Base-by-base conservation (phyloP, 139 green algal genomes). In the Nannochloris sp. region DNA sequence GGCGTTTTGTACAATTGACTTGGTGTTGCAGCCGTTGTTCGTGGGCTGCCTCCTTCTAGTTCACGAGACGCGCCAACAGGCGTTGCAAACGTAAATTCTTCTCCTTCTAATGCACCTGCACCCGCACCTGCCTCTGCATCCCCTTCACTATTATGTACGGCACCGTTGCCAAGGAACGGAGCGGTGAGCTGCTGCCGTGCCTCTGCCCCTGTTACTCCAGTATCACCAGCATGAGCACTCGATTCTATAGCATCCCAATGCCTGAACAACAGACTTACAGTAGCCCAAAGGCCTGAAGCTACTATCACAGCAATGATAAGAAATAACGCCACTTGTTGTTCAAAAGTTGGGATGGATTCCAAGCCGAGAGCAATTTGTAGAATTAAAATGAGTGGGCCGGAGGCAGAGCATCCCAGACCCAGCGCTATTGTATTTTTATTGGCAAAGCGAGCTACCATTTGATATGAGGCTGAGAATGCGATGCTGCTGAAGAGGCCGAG, bases 391-490 rank as follows among this genome's bases (percentile, higher is more conserved):
- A 92, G 64, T 0, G 82, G 73, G 12, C 84, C 84, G 8, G 35
- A 56, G 6, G 62, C 70, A 0, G 62, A 58, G 62, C 62, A 67
- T 36, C 83, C 81, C 25, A 93, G 72, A 2, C 78, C 81, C 54
- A 85, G 59, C 3, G 75, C 68, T n/a, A 93, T 90, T 27, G 83
- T 86, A 58, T 90, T 89, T 25, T 87, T 87, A 61, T 83, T 84
- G 32, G 75, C 67, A 59, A 80, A 81, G n/a, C 77, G 63, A 0
- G 72, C 39, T 29, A 90, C 85, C 60, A 91, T 68, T 70, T 93
- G 87, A 71, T 93, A 93, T 47, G 65, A 64, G 10, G 85, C 83
- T 51, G 71, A 85, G 74, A 92, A 92, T 24, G 87, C 83, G 6
- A 93, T 67, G 32, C 80, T 77, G 0, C 64, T 69, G 30, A 89